Evolutionary conservation across 192 early-diverging fungal genomes (phyloP).

Genomic region (Pilaira anomala): DNA sequence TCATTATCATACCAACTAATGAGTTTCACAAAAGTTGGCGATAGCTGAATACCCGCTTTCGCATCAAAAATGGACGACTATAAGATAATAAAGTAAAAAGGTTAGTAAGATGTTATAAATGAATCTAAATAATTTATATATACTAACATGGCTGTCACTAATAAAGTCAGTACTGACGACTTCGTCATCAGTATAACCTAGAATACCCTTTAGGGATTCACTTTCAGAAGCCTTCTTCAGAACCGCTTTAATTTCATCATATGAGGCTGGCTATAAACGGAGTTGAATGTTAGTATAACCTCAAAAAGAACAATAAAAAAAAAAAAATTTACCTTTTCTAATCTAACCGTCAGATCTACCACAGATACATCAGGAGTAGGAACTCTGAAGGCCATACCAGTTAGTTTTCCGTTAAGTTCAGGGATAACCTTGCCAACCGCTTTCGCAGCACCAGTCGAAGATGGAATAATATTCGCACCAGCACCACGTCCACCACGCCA

Average conservation of each 20-base stretch:
- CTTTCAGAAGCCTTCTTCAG: constrained; percentile 80
- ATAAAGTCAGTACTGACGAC: constrained; percentile 94
- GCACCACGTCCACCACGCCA: constrained; percentile 96
- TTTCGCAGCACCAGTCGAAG: constrained; percentile 95
- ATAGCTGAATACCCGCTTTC: constrained; percentile 89
- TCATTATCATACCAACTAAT: constrained; percentile 85
- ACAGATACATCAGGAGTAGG: constrained; percentile 90
- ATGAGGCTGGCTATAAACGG: constrained; percentile 58
- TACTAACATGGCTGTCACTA: constrained; percentile 80
- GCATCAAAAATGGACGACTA: constrained; percentile 75
- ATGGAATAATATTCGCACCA: constrained; percentile 89
- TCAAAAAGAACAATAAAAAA: too few species aligned
- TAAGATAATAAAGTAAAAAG: too few species aligned
- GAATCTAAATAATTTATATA: not conserved
- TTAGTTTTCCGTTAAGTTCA: constrained; percentile 87
- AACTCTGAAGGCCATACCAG: constrained; percentile 98
- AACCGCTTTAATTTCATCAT: constrained; percentile 82
- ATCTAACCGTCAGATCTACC: constrained; percentile 91
- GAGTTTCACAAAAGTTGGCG: constrained; percentile 69
- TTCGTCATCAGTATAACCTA: constrained; percentile 90
- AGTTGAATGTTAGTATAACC: not conserved
- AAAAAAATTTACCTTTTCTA: constrained; percentile 58
- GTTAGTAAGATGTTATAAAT: too few species aligned
- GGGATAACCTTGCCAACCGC: constrained; percentile 98
- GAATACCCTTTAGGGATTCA: constrained; percentile 72